Evolutionary conservation across 768 basidiomycete genomes (phyloP).

Genomic region (Daedalea quercina): DNA sequence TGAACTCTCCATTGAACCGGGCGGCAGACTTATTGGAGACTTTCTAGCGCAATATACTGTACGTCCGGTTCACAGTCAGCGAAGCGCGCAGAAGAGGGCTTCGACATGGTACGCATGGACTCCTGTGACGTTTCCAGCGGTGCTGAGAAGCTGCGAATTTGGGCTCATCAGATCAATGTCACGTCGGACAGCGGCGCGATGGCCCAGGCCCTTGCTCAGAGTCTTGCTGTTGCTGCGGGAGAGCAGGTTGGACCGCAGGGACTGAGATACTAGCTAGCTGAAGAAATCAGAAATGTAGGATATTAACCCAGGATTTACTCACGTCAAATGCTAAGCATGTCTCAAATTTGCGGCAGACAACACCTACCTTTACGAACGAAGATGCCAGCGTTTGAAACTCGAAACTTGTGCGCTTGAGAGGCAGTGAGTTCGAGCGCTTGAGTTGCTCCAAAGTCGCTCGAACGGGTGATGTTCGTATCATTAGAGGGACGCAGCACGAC

Average conservation of each 20-base stretch:
- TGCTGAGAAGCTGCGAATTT: not conserved
- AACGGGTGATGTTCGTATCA: too few species aligned
- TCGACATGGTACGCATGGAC: conserved; percentile 35
- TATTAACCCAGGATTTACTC: too few species aligned
- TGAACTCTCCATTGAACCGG: not conserved
- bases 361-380: too few species aligned
- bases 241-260: conserved; percentile 4
- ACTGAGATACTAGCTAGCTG: conserved; percentile 4
- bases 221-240: conserved; percentile 16
- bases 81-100: conserved; percentile 40
- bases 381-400: too few species aligned
- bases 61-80: conserved; percentile 37
- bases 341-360: too few species aligned
- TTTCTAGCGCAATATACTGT: conserved; percentile 41
- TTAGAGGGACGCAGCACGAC: too few species aligned
- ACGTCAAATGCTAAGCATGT: too few species aligned
- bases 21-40: not conserved
- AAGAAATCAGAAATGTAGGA: too few species aligned
- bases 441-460: too few species aligned
- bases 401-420: too few species aligned
- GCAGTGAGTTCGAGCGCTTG: too few species aligned
- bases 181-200: conserved; percentile 38
- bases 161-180: conserved; percentile 38
- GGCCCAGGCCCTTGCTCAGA: conserved; percentile 22
- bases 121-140: not conserved